Base-by-base conservation (phyloP, 2,329 filamentous ascomycete species). In the Hansfordia pulvinata region DNA sequence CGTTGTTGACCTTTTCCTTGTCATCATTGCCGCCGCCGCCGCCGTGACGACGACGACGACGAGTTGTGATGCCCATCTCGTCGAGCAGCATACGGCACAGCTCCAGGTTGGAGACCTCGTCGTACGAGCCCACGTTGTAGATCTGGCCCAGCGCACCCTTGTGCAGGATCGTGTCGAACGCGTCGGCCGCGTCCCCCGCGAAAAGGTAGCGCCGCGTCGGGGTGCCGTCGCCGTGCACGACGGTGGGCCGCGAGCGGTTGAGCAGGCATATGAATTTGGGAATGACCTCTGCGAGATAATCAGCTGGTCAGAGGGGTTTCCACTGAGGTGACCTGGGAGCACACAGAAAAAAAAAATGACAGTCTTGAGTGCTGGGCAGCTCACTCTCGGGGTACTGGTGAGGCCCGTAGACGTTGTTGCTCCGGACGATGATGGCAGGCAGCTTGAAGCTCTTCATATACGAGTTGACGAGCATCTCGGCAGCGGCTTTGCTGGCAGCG, bases 381-480 rank as follows among this genome's bases (percentile, higher is more conserved):
- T 52, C 54, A 85, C 80, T 85, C 55, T 86, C 80, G 1, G 80
- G 80, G 47, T 77, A 85, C 47, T 88, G 81, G 45, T 86, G 79
- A 13, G 82, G 82, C 0, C 82, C 82, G 42, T 86, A 90, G 17
- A 88, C 79, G 42, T 90, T 88, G 57, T 88, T 88, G 47, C 78
- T 78, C 26, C 81, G 66, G 16, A 86, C 76, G 39, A 86, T 81
- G 36, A 88, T 82, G 27, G 74, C 70, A 2, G 81, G 81, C 9
- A 90, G 61, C 49, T 79, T 78, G 60, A 85, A 86, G 50, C 76
- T 82, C 56, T 81, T 84, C 46, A 76, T 68, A 48, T 86, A 90
- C n/a, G 80, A 82, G 48, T 79, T 75, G n/a, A 88, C 79, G 43
- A 83, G 62, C 79, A 85, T 85, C 55, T 86, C 80, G 5, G 80